Percentiles rank a stretch among this genome's conserved stretches.
Evolutionary conservation across 495 filamentous ascomycete species (phyloP).

Genomic region (Apodospora peruviana): DNA sequence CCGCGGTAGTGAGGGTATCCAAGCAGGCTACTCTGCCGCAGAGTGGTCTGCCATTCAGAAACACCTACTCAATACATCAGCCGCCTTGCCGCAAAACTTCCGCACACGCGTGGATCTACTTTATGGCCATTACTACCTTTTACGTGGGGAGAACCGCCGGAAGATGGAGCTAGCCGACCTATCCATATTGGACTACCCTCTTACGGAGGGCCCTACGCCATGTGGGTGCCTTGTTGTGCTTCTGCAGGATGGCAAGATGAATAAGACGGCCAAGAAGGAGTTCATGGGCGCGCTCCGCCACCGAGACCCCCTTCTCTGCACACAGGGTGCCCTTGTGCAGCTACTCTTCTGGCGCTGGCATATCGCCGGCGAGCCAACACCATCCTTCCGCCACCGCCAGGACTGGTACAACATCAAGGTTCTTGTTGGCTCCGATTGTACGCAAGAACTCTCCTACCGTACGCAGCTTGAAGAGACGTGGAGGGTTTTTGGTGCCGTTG

Average conservation of each 20-base stretch:
- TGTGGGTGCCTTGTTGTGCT: slow-evolving; percentile 1
- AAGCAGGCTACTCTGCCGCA: not conserved
- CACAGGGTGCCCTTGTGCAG: slow-evolving; percentile 1
- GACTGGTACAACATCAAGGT: slow-evolving; percentile 3
- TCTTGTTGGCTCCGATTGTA: not conserved
- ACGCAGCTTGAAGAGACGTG: slow-evolving; percentile 3
- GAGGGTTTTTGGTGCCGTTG: slow-evolving; percentile 1
- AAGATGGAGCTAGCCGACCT: slow-evolving; percentile 1
- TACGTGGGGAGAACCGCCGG: slow-evolving; percentile 2
- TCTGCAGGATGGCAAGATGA: slow-evolving; percentile 1
- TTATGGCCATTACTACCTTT: slow-evolving; percentile 2
- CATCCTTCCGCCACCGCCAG: slow-evolving; percentile 1
- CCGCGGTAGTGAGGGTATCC: slow-evolving; percentile 1
- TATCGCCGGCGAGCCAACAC: slow-evolving; percentile 1
- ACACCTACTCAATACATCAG: slow-evolving; percentile 1
- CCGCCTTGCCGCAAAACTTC: slow-evolving; percentile 1
- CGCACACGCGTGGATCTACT: slow-evolving; percentile 1
- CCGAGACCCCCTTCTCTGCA: slow-evolving; percentile 2
- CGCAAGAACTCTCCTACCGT: slow-evolving; percentile 3
- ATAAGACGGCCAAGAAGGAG: slow-evolving; percentile 1
- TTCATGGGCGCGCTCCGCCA: slow-evolving; percentile 2
- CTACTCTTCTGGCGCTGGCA: slow-evolving; percentile 3
- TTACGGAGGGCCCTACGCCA: slow-evolving; percentile 1
- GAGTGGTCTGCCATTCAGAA: slow-evolving; percentile 3
- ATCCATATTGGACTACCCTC: not conserved